Conservation (phyloP, 2,329 filamentous ascomycete genomes). For the Alternaria triticina region DNA sequence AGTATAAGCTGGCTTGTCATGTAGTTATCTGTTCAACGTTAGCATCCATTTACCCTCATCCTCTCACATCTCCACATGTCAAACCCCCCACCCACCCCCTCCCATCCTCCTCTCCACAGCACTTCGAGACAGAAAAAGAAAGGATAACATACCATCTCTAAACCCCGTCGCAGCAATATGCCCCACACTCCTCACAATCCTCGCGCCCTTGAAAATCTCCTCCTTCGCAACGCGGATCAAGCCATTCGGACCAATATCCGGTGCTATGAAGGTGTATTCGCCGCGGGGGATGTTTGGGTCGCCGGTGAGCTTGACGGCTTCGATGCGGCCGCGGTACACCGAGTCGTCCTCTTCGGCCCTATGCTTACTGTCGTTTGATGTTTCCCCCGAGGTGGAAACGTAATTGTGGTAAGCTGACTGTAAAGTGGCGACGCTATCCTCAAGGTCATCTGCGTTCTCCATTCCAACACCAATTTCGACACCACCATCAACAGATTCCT, state of each 20-base stretch:
- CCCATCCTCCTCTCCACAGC: no score
- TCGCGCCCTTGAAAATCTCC: conserved; percentile 72
- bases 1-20: conserved; percentile 79
- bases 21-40: conserved; percentile 67
- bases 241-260: conserved; percentile 74
- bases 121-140: no score
- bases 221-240: conserved; percentile 70
- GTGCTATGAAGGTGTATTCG: conserved; percentile 79
- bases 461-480: neutral
- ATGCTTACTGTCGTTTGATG: neutral
- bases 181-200: conserved; percentile 75
- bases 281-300: conserved; percentile 89
- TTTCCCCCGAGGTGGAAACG: rapidly evolving
- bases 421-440: conserved; percentile 50
- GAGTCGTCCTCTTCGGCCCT: conserved; percentile 20
- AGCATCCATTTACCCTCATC: no score
- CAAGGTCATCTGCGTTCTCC: conserved; percentile 32
- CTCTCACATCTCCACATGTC: no score
- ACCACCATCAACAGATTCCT: neutral
- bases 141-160: conserved; percentile 70
- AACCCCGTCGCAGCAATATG: conserved; percentile 81
- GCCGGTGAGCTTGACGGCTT: conserved; percentile 90
- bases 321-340: conserved; percentile 70
- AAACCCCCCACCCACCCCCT: no score
- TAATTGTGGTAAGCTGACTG: conserved; percentile 16